Evolutionary conservation across 352 stramenopile species (phyloP), one percentile per base, ranked within the genome.

Genomic region (Hyphochytrium catenoides): DNA sequence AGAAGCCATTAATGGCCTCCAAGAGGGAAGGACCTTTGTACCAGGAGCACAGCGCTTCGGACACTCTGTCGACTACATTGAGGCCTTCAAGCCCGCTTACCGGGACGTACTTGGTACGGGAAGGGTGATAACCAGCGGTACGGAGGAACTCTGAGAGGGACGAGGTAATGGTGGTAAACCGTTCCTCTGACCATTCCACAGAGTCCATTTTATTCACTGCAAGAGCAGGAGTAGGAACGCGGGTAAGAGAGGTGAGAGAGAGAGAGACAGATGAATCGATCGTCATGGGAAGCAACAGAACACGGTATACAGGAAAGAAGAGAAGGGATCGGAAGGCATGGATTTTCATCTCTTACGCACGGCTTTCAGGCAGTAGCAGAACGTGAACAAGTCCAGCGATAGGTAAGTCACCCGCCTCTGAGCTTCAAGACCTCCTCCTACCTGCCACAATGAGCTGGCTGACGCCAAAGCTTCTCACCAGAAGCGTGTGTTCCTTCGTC

Each of bases 181-280:
- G 62, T 1, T 52, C 54, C 43, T 88, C 46, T 44, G 69, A 55
- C 69, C 72, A 88, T 1, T 57, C 55, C 15, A 39, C 72, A 14
- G 77, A 66, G 50, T 98, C 90, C 62, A 98, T 89, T 57, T 98
- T 98, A 57, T 98, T 98, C 26, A 98, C 59, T 0, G n/a, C n/a
- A n/a, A n/a, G n/a, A n/a, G n/a, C n/a, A n/a, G n/a, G n/a, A n/a
- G n/a, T n/a, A n/a, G n/a, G n/a, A n/a, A n/a, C n/a, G n/a, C n/a
- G n/a, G n/a, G n/a, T n/a, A n/a, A n/a, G n/a, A n/a, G n/a, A n/a
- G n/a, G n/a, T n/a, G n/a, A n/a, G n/a, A n/a, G n/a, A n/a, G n/a
- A n/a, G n/a, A n/a, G n/a, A n/a, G n/a, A n/a, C n/a, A n/a, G n/a
- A n/a, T n/a, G n/a, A n/a, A n/a, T n/a, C n/a, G n/a, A n/a, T n/a